Evolutionary conservation across 2,329 filamentous ascomycete genomes (phyloP), one percentile per base, ranked within the genome.

Genomic region (Colletotrichum higginsianum): DNA sequence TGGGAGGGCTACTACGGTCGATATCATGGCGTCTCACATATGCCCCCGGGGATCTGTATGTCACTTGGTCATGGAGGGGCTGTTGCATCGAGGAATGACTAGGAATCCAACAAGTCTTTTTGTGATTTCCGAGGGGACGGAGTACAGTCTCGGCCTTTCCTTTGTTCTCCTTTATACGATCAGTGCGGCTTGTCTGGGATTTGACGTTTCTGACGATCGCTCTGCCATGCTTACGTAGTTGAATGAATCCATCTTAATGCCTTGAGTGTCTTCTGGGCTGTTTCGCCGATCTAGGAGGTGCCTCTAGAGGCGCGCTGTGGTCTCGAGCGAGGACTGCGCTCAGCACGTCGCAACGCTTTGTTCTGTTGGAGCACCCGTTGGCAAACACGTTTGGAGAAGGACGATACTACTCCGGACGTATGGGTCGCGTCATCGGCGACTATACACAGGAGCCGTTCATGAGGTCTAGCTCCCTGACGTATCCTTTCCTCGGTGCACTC

Each of bases 11-110:
- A 53, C 58, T 64, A 60, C 69, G 75, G 75, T 75, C 72, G 74
- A 76, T 76, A 76, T 73, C 76, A 78, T 74, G 78, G 77, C 76
- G 77, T 79, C 77, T 74, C 57, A 76, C 72, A 76, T 77, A 78
- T 78, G 76, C 78, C 75, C n/a, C 76, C 63, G 76, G 76, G 35
- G 76, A 78, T 74, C 76, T 73, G 70, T 73, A 73, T 61, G 71
- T 73, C 73, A 71, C 73, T 69, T 69, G 60, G 71, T 72, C 61
- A 72, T 71, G 66, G 58, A 61, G 66, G 66, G 70, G 64, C 53
- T 65, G 62, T 66, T 73, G 73, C 67, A 68, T 74, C 57, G 73
- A 74, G 67, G 71, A 67, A 72, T 63, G 67, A 66, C 73, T 67
- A 74, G 73, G 73, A 74, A 73, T 72, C 73, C 62, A 72, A 71